These are phyloP conservation scores for Vitis amurensis DNA, from an alignment of 164 flowering plant species.

Conservation along the genomic window DNA sequence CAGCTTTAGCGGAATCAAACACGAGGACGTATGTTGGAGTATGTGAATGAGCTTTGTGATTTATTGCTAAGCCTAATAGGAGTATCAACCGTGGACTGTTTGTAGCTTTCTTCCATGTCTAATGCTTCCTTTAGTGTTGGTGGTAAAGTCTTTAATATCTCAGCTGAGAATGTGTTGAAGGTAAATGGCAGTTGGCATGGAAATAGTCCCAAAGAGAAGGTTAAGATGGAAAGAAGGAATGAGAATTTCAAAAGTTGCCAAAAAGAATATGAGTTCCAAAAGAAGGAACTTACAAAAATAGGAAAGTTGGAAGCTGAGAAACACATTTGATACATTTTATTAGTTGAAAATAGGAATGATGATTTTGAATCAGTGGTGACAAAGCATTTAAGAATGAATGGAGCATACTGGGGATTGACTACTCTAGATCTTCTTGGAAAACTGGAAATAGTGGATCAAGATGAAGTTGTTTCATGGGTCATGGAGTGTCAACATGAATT, in stretches of 20 bases:
- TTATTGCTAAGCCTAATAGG: slow-evolving; percentile 77
- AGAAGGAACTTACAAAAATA: slow-evolving; percentile 28
- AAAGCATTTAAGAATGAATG: slow-evolving; percentile 88
- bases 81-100: slow-evolving; percentile 77
- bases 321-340: slow-evolving; percentile 64
- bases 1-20: slow-evolving; percentile 71
- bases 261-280: no score
- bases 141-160: slow-evolving; percentile 52
- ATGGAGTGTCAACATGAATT: slow-evolving; percentile 84
- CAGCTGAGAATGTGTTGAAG: slow-evolving; percentile 31
- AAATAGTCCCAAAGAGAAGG: no score
- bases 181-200: no score
- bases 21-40: slow-evolving; percentile 22
- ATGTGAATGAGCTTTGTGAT: slow-evolving; percentile 47
- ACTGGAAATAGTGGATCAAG: slow-evolving; percentile 58
- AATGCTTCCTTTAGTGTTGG: slow-evolving; percentile 18
- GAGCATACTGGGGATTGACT: slow-evolving; percentile 93
- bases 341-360: slow-evolving; percentile 85
- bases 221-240: no score
- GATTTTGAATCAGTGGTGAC: slow-evolving; percentile 71
- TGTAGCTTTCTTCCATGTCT: slow-evolving; percentile 62
- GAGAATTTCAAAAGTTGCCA: no score
- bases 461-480: slow-evolving; percentile 80
- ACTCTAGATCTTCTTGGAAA: slow-evolving; percentile 75
- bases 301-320: slow-evolving; percentile 66